phyloP scores from a whole-genome alignment of 139 green algal genomes.

The Chlorella sp. region DNA sequence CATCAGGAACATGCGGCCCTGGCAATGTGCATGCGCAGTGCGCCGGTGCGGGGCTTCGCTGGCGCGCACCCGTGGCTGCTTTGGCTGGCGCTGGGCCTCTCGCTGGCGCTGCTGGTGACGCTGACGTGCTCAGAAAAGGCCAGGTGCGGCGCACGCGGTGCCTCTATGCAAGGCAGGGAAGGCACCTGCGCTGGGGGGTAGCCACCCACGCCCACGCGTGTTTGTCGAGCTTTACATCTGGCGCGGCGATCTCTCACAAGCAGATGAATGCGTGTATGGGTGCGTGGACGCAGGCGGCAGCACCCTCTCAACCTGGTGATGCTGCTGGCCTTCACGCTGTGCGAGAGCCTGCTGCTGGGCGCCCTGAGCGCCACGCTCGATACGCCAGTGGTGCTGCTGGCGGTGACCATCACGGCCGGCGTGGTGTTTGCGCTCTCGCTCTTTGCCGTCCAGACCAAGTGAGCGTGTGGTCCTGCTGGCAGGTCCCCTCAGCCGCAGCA shows the following conservation, averaged over 20 bases:
- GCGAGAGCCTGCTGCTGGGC: constrained; percentile 31
- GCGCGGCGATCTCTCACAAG: too few relatives aligned
- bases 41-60: constrained; percentile 18
- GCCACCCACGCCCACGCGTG: too few relatives aligned
- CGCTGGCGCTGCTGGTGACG: constrained; percentile 24
- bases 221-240: too few relatives aligned
- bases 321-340: constrained; percentile 38
- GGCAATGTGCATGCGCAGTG: neutral
- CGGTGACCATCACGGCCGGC: constrained; percentile 13
- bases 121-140: constrained; percentile 23
- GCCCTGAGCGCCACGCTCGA: constrained; percentile 11
- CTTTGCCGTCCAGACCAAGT: constrained; percentile 22
- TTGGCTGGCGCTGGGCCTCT: constrained; percentile 2
- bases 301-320: constrained; percentile 46
- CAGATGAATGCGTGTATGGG: too few relatives aligned
- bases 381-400: constrained; percentile 12
- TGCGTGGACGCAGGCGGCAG: neutral
- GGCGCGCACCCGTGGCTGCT: constrained; percentile 23
- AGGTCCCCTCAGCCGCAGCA: too few relatives aligned
- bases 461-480: too few relatives aligned
- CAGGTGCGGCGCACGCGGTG: constrained; percentile 15
- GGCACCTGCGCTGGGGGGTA: too few relatives aligned
- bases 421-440: constrained; percentile 13
- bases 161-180: too few relatives aligned
- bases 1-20: too few relatives aligned